phyloP scores from a whole-genome alignment of 192 early-diverging fungal genomes.

The Geranomyces variabilis region DNA sequence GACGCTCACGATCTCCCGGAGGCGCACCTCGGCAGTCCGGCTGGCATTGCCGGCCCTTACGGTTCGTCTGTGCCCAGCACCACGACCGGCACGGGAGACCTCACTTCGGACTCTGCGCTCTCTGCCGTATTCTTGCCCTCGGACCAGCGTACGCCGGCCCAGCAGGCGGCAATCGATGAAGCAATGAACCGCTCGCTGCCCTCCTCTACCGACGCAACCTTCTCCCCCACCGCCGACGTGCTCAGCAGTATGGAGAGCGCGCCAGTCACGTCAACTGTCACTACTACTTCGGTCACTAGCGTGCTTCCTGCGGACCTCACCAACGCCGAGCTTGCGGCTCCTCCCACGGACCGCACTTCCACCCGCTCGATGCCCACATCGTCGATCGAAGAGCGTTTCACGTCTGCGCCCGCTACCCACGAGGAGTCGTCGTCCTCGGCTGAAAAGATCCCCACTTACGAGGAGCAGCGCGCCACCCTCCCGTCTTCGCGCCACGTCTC shows the following conservation, averaged over 20 bases:
- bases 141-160: constrained; percentile 24
- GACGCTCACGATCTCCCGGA: constrained; percentile 14
- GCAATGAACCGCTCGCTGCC: constrained; percentile 1
- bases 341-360: constrained; percentile 25
- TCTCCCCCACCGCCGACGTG: constrained; percentile 19
- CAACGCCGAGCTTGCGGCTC: constrained; percentile 1
- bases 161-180: constrained; percentile 28
- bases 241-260: not conserved
- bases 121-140: constrained; percentile 20
- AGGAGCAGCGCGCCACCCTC: constrained; percentile 6
- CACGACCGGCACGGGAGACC: not conserved
- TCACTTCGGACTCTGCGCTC: constrained; percentile 23
- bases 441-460: not conserved
- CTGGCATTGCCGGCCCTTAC: constrained; percentile 29
- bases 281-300: not conserved
- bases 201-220: not conserved
- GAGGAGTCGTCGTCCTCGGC: not conserved
- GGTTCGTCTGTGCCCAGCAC: constrained; percentile 9
- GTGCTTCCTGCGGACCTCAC: constrained; percentile 27
- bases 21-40: constrained; percentile 19
- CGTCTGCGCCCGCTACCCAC: not conserved
- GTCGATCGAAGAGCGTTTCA: constrained; percentile 19
- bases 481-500: not conserved
- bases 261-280: not conserved
- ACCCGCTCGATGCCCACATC: constrained; percentile 32